Evolutionary conservation across 805 yeast species (phyloP).

Genomic region (Suhomyces sp.): DNA sequence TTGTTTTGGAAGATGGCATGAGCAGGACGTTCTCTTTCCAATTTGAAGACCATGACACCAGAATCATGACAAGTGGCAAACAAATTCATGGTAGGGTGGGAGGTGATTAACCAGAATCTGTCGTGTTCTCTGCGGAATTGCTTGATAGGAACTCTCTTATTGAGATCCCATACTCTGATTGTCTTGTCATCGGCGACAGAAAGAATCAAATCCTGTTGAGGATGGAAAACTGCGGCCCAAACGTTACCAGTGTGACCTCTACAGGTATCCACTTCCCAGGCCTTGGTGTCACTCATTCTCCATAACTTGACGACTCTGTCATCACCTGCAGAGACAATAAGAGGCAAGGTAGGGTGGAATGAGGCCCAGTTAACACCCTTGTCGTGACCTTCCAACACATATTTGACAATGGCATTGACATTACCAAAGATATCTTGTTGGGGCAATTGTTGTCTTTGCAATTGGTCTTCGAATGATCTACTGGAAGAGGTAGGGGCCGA

Average conservation of each 20-base stretch:
- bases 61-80: conserved; percentile 97
- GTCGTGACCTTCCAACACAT: conserved; percentile 95
- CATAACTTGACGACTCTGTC: conserved; percentile 93
- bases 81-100: conserved; percentile 87
- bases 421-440: conserved; percentile 94
- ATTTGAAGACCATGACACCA: conserved; percentile 96
- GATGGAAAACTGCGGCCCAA: conserved; percentile 86
- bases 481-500: conserved; percentile 65
- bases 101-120: conserved; percentile 88
- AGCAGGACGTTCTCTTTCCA: conserved; percentile 98
- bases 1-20: conserved; percentile 68
- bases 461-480: conserved; percentile 61
- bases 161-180: conserved; percentile 93
- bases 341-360: conserved; percentile 94
- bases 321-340: conserved; percentile 94
- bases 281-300: conserved; percentile 97
- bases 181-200: conserved; percentile 97
- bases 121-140: conserved; percentile 93
- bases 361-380: conserved; percentile 99
- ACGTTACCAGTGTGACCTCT: conserved; percentile 97
- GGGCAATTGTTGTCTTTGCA: conserved; percentile 61
- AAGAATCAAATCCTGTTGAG: conserved; percentile 84
- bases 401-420: conserved; percentile 91
- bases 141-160: conserved; percentile 88
- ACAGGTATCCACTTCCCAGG: conserved; percentile 99